Base-by-base conservation (phyloP, 306 rosid species). In the Quercus gilva region DNA sequence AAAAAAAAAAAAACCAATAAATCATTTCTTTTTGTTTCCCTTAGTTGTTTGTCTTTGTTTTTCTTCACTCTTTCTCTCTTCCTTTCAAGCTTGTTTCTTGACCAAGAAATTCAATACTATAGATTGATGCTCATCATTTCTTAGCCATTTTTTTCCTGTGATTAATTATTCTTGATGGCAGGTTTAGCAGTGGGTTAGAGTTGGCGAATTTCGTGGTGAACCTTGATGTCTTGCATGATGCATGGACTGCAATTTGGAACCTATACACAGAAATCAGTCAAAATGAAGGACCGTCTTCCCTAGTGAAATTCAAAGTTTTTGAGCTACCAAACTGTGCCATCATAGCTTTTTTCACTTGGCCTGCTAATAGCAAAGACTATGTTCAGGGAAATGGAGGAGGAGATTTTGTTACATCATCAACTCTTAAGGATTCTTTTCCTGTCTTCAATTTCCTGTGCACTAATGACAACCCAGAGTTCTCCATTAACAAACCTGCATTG, bases 361-460 rank as follows among this genome's bases (percentile, higher is more conserved):
- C 67, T 2, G 49, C 55, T 28, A 75, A 35, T 53, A 5, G 64
- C 14, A 33, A 71, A 13, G 25, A 72, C 28, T 25, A 37, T 31
- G 69, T 61, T 45, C 18, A 4, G n/a, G 31, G 8, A 18, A 53
- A 69, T 20, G 76, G 23, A 29, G 57, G 33, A 43, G 75, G 3
- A 8, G 13, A 45, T 15, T 77, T 78, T 78, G 74, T 85, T 76
- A 45, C 84, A 8, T 83, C 88, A 20, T 18, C 71, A 10, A 2
- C 18, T 20, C 85, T 80, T 17, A 75, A 19, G 69, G 52, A 76
- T 1, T 14, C 33, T 26, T 85, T 82, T 33, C 13, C 15, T 76
- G 45, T 57, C 61, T 90, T 93, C 61, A 85, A 84, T 20, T 90
- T 89, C 65, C 81, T 94, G 2, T 55, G 85, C 72, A 17, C 80